A percentile compares a stretch with the other conserved stretches of the same genome.
Evolutionary conservation across 495 filamentous ascomycete species (phyloP).

Genomic region (Staphylotrichum longicolle): DNA sequence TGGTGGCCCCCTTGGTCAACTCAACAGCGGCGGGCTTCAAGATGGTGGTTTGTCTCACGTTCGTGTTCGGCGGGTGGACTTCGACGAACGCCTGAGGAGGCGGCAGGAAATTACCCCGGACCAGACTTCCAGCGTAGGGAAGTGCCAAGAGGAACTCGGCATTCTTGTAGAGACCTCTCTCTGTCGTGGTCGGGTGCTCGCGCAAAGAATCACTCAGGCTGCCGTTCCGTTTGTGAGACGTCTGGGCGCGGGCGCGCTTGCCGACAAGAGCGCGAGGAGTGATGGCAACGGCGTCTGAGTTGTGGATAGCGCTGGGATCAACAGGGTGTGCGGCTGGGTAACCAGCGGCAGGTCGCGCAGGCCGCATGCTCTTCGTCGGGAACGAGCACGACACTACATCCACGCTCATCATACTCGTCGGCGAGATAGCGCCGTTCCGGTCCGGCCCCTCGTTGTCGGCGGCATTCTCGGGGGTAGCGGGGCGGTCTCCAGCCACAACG

Average conservation of each 20-base stretch:
- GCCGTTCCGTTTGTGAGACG: slow-evolving; percentile 51
- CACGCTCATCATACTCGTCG: slow-evolving; percentile 52
- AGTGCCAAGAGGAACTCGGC: slow-evolving; percentile 60
- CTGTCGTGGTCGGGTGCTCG: slow-evolving; percentile 58
- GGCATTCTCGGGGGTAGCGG: slow-evolving; percentile 42
- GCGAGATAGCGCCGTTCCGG: slow-evolving; percentile 42
- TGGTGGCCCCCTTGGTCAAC: slow-evolving; percentile 40
- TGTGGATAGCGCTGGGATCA: slow-evolving; percentile 50
- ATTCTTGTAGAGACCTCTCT: slow-evolving; percentile 50
- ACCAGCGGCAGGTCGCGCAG: slow-evolving; percentile 42
- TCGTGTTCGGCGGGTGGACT: slow-evolving; percentile 55
- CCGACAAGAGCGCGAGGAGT: slow-evolving; percentile 53
- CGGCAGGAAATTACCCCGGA: slow-evolving; percentile 76
- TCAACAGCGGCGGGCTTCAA: slow-evolving; percentile 43
- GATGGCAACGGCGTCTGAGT: slow-evolving; percentile 46
- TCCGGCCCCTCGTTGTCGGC: slow-evolving; percentile 23
- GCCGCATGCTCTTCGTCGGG: slow-evolving; percentile 60
- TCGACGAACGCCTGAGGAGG: slow-evolving; percentile 75
- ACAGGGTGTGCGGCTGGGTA: slow-evolving; percentile 63
- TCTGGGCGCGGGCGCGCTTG: slow-evolving; percentile 50
- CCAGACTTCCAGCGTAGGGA: slow-evolving; percentile 75
- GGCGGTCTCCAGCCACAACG: slow-evolving; percentile 41
- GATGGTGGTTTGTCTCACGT: slow-evolving; percentile 48
- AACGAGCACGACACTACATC: slow-evolving; percentile 81
- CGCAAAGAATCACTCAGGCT: slow-evolving; percentile 81